These are phyloP conservation scores for Diaporthe citrichinensis DNA, from an alignment of 2,329 filamentous ascomycete genomes.

Conservation along the genomic window DNA sequence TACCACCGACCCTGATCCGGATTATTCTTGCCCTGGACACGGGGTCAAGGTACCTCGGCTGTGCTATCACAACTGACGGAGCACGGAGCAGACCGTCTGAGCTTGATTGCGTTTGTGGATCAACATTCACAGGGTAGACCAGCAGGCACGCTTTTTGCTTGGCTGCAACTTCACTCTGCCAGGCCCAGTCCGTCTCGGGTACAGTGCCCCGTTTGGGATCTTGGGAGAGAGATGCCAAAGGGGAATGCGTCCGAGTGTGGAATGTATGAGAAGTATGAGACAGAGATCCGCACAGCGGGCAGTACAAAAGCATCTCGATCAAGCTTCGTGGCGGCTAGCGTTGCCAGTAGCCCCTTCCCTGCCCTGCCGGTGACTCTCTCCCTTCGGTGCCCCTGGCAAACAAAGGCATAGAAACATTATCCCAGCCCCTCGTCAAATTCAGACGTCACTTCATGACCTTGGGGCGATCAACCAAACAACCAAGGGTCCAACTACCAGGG, in stretches of 20 bases:
- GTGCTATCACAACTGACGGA: background rate
- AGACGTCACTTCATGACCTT: background rate
- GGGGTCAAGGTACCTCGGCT: background rate
- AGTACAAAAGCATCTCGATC: slow-evolving; percentile 34
- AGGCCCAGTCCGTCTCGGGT: slow-evolving; percentile 14
- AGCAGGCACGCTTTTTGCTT: background rate
- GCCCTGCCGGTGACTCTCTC: slow-evolving; percentile 25
- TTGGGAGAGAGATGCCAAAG: background rate
- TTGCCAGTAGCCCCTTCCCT: slow-evolving; percentile 27
- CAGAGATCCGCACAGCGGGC: slow-evolving; percentile 14
- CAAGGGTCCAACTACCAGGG: background rate
- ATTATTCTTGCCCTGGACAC: slow-evolving; percentile 22
- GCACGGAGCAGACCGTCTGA: slow-evolving; percentile 22
- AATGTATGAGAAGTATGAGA: slow-evolving; percentile 29
- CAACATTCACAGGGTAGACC: background rate
- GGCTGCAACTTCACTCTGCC: background rate
- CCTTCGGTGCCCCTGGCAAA: slow-evolving; percentile 14
- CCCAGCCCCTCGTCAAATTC: background rate
- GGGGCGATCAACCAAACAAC: background rate
- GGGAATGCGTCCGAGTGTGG: slow-evolving; percentile 25
- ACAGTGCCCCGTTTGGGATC: slow-evolving; percentile 16
- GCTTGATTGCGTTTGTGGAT: background rate
- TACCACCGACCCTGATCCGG: slow-evolving; percentile 25
- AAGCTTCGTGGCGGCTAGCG: slow-evolving; percentile 30
- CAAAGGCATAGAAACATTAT: slow-evolving; percentile 26